These are phyloP conservation scores for Tremella fuciformis DNA, from an alignment of 768 basidiomycete species.

Conservation along the genomic window DNA sequence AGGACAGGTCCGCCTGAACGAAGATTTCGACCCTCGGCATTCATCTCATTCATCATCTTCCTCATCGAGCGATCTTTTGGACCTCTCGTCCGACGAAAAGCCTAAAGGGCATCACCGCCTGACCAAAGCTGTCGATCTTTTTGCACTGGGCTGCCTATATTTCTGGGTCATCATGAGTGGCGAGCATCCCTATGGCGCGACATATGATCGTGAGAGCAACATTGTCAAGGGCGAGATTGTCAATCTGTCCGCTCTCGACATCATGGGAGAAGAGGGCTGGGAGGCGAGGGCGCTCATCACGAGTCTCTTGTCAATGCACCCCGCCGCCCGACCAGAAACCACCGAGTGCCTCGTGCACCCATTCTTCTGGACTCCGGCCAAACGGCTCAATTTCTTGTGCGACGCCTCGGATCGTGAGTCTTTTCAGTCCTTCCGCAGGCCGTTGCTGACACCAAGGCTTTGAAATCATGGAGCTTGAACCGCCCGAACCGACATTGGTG, in stretches of 20 bases:
- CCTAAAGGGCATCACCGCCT: constrained; percentile 59
- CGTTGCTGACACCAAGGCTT: constrained; percentile 56
- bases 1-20: constrained; percentile 90
- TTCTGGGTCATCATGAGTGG: constrained; percentile 89
- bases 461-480: constrained; percentile 94
- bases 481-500: constrained; percentile 71
- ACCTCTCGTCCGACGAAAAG: constrained; percentile 51
- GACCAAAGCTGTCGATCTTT: constrained; percentile 94
- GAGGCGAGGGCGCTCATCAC: constrained; percentile 80
- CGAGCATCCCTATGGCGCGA: constrained; percentile 88
- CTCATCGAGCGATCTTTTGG: constrained; percentile 14
- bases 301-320: constrained; percentile 73
- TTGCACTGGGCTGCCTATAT: constrained; percentile 91
- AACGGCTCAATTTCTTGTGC: constrained; percentile 87
- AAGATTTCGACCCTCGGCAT: constrained; percentile 53
- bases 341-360: constrained; percentile 84
- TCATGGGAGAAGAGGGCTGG: constrained; percentile 88
- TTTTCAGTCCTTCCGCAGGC: background rate
- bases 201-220: constrained; percentile 89
- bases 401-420: constrained; percentile 81
- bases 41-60: constrained; percentile 33
- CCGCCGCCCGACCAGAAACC: constrained; percentile 77
- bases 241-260: constrained; percentile 66
- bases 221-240: constrained; percentile 76
- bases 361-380: constrained; percentile 90